phyloP scores from a whole-genome alignment of 2,329 filamentous ascomycete genomes.

The Fusarium mundagurra region DNA sequence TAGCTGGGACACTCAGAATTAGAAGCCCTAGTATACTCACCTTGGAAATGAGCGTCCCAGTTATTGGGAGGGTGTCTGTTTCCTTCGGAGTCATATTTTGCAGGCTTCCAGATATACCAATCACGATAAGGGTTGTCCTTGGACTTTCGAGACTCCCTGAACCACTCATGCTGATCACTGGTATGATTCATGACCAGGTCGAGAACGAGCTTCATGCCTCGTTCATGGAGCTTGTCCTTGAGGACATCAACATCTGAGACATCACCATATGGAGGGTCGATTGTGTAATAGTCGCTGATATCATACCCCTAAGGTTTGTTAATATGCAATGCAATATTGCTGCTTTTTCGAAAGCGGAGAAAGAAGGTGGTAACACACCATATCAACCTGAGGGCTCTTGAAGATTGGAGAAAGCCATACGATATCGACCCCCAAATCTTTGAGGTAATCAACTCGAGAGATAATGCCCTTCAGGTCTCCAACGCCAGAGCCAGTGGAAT shows the following conservation, averaged over 20 bases:
- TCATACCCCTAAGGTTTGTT: slow-evolving; percentile 68
- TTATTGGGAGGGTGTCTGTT: slow-evolving; percentile 70
- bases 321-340: neutral
- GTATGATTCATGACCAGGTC: slow-evolving; percentile 82
- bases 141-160: slow-evolving; percentile 63
- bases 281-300: slow-evolving; percentile 72
- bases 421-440: slow-evolving; percentile 65
- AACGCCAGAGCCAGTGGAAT: slow-evolving; percentile 64
- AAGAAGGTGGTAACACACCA: slow-evolving; percentile 53
- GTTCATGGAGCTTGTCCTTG: slow-evolving; percentile 67
- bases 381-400: slow-evolving; percentile 69
- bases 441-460: slow-evolving; percentile 64
- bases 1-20: neutral
- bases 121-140: slow-evolving; percentile 65
- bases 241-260: slow-evolving; percentile 73
- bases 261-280: slow-evolving; percentile 74
- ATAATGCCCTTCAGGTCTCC: slow-evolving; percentile 69
- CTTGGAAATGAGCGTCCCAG: slow-evolving; percentile 57
- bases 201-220: slow-evolving; percentile 75
- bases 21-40: slow-evolving; percentile 7
- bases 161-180: slow-evolving; percentile 65
- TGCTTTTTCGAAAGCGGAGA: too few species aligned
- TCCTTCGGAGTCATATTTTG: slow-evolving; percentile 65
- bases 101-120: slow-evolving; percentile 74
- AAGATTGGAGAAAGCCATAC: slow-evolving; percentile 64